These are phyloP conservation scores for Leishmania guyanensis DNA, from an alignment of 208 protist genomes.

Conservation along the genomic window DNA sequence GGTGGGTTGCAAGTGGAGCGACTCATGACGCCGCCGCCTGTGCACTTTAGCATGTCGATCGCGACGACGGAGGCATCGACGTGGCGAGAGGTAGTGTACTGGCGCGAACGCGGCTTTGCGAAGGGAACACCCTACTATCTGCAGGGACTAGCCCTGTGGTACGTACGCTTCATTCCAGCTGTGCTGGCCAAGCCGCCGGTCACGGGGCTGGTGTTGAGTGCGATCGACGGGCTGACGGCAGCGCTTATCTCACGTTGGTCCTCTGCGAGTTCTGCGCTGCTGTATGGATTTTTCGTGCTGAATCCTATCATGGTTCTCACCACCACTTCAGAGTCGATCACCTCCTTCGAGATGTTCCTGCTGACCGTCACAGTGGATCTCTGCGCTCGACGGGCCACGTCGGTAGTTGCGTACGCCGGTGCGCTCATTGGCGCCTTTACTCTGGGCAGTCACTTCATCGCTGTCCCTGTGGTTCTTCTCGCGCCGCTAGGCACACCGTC, in stretches of 20 bases:
- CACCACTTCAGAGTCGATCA: constrained; percentile 57
- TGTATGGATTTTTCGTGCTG: constrained; percentile 68
- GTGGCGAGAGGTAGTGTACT: constrained; percentile 74
- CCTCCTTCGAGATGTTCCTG: constrained; percentile 55
- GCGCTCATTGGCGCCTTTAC: constrained; percentile 29
- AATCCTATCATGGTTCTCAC: constrained; percentile 63
- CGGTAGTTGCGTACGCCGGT: constrained; percentile 6
- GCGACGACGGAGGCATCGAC: constrained; percentile 39
- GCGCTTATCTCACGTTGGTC: constrained; percentile 54
- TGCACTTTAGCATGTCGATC: constrained; percentile 41
- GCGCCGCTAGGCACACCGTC: constrained; percentile 49
- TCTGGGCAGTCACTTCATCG: constrained; percentile 60
- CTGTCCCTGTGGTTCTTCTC: constrained; percentile 54
- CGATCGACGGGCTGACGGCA: constrained; percentile 66
- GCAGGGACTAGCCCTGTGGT: constrained; percentile 56
- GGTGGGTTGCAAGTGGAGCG: constrained; percentile 8
- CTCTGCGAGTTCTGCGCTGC: constrained; percentile 39
- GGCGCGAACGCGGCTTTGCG: constrained; percentile 40
- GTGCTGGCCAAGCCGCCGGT: constrained; percentile 29
- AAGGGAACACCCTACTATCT: constrained; percentile 44
- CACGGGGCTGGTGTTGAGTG: constrained; percentile 48
- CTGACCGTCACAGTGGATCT: constrained; percentile 45
- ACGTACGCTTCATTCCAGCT: constrained; percentile 55
- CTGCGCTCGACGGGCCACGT: constrained; percentile 27
- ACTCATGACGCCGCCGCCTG: constrained; percentile 24